phyloP scores from a whole-genome alignment of 352 stramenopile species.

The Phytophthora fragariae region DNA sequence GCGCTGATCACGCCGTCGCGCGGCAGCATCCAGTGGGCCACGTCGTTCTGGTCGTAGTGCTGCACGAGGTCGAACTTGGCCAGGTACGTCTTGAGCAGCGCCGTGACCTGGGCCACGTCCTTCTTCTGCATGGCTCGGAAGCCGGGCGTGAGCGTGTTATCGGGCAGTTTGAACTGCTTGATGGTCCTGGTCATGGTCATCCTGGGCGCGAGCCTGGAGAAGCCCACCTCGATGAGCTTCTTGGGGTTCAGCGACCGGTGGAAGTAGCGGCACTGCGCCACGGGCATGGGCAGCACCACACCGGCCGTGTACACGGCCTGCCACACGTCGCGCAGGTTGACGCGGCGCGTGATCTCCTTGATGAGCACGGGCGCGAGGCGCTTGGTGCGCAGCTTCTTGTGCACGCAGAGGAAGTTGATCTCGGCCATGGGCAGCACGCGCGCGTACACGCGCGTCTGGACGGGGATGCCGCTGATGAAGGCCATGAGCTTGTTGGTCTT shows the following conservation, averaged over 20 bases:
- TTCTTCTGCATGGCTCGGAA: slow-evolving; percentile 73
- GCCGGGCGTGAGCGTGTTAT: slow-evolving; percentile 43
- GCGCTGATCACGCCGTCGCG: slow-evolving; percentile 95
- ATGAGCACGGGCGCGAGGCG: slow-evolving; percentile 98
- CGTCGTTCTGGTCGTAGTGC: slow-evolving; percentile 93
- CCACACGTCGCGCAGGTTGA: slow-evolving; percentile 95
- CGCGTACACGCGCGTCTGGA: slow-evolving; percentile 80
- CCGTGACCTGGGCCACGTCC: slow-evolving; percentile 68
- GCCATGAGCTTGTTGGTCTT: slow-evolving; percentile 96
- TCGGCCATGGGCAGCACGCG: slow-evolving; percentile 88
- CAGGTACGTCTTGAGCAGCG: slow-evolving; percentile 70
- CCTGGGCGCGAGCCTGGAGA: slow-evolving; percentile 93
- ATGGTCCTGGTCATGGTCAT: slow-evolving; percentile 98
- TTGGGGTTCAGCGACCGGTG: slow-evolving; percentile 98
- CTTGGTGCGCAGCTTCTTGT: slow-evolving; percentile 98
- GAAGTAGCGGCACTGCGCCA: slow-evolving; percentile 97
- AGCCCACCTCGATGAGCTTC: slow-evolving; percentile 99
- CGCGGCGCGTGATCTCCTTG: slow-evolving; percentile 99
- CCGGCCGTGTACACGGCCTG: slow-evolving; percentile 99
- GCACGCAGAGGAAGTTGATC: slow-evolving; percentile 99
- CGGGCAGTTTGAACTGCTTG: slow-evolving; percentile 93
- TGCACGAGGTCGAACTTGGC: slow-evolving; percentile 88
- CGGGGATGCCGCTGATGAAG: slow-evolving; percentile 98
- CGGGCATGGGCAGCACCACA: slow-evolving; percentile 96
- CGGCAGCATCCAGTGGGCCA: slow-evolving; percentile 98